These are phyloP conservation scores for Sanguinoderma infundibulare DNA, from an alignment of 1,284 basidiomycete genomes.

Conservation along the genomic window DNA sequence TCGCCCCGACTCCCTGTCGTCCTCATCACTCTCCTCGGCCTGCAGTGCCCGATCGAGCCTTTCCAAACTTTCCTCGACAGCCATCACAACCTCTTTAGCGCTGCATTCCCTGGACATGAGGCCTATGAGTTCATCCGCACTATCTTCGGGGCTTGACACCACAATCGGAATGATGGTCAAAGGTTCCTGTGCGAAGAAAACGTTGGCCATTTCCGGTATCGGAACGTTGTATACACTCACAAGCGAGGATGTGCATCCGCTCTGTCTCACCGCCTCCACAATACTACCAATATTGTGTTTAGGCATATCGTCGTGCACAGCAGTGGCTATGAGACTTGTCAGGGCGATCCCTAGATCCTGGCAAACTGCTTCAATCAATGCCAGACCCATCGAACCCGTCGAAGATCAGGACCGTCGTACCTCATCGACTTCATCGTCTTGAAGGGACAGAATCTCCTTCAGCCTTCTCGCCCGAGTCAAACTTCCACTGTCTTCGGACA, in stretches of 20 bases:
- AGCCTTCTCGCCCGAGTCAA: not conserved
- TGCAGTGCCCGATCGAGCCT: constrained; percentile 39
- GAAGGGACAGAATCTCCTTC: not conserved
- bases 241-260: constrained; percentile 24
- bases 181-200: constrained; percentile 48
- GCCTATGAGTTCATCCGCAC: constrained; percentile 47
- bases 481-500: not conserved
- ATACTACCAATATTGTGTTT: constrained; percentile 24
- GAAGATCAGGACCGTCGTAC: constrained; percentile 2
- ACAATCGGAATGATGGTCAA: constrained; percentile 52
- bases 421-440: constrained; percentile 18
- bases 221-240: constrained; percentile 19
- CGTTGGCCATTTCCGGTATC: not conserved
- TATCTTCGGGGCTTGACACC: constrained; percentile 41
- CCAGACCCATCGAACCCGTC: not conserved
- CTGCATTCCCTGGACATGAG: constrained; percentile 48
- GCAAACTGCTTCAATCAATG: constrained; percentile 9
- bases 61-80: constrained; percentile 63
- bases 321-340: constrained; percentile 30
- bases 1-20: constrained; percentile 31
- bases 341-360: constrained; percentile 28
- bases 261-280: constrained; percentile 23
- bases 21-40: constrained; percentile 18
- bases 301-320: constrained; percentile 30
- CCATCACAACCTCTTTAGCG: constrained; percentile 66